Evolutionary conservation across 2,329 filamentous ascomycete genomes (phyloP).

Genomic region (Fusarium sacchari): DNA sequence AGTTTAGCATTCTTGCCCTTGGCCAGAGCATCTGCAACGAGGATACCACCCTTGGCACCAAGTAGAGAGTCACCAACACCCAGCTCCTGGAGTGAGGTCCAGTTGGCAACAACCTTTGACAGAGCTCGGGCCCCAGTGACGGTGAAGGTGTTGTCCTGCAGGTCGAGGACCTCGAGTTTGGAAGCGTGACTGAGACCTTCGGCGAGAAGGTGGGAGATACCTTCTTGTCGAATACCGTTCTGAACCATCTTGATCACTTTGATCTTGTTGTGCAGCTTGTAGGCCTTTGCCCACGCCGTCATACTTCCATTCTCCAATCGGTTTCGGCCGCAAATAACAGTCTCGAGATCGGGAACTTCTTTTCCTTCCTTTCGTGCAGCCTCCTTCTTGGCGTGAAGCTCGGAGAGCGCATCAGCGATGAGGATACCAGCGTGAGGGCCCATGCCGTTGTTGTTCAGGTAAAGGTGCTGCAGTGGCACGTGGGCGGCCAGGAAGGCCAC

Average conservation of each 20-base stretch:
- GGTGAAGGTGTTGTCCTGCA: constrained; percentile 99
- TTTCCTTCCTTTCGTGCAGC: constrained; percentile 76
- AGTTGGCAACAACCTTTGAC: constrained; percentile 76
- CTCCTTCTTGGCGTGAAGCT: constrained; percentile 85
- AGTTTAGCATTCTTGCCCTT: constrained; percentile 82
- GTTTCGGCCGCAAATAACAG: constrained; percentile 97
- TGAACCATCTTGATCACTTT: constrained; percentile 96
- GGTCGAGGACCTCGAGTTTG: constrained; percentile 79
- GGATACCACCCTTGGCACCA: constrained; percentile 77
- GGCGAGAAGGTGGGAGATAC: constrained; percentile 82
- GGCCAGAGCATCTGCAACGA: constrained; percentile 77
- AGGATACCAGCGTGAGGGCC: constrained; percentile 90
- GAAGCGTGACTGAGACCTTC: constrained; percentile 79
- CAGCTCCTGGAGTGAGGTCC: constrained; percentile 81
- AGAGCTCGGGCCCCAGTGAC: constrained; percentile 80
- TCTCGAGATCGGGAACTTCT: constrained; percentile 85
- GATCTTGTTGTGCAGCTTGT: constrained; percentile 82
- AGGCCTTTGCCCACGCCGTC: constrained; percentile 92
- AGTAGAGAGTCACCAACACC: constrained; percentile 91
- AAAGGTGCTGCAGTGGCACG: constrained; percentile 89
- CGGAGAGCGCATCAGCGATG: constrained; percentile 86
- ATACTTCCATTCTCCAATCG: constrained; percentile 95
- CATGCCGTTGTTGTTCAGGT: constrained; percentile 98
- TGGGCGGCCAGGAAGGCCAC: constrained; percentile 91
- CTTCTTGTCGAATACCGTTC: constrained; percentile 95